Base-by-base conservation (phyloP, 2,329 filamentous ascomycete species). In the Alternaria sp. region DNA sequence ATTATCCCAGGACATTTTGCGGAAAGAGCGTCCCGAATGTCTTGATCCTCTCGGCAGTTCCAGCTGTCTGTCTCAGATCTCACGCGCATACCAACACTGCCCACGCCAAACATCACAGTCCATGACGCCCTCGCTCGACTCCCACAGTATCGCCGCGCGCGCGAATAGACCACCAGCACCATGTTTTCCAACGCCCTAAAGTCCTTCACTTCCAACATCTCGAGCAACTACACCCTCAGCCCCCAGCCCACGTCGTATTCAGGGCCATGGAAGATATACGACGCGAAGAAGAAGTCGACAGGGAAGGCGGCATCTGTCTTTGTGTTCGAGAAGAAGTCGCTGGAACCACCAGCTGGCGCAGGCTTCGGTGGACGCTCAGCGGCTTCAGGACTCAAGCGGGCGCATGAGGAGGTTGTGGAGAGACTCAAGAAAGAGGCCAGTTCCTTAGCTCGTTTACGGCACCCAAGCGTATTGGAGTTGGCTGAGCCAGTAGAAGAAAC, bases 401-500 rank as follows among this genome's bases (percentile, higher is more conserved):
- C 90, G 20, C 88, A 94, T 41, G 95, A 98, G 68, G 95, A 97
- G 80, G 93, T 97, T 3, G 86, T 97, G 50, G 95, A 98, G 76
- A 87, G 94, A 59, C 80, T 99, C 71, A 97, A 93, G 83, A 94
- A 94, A 77, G 96, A 98, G 80, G 96, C 94, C 2, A 92, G 92
- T 65, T 94, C 91, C 66, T 86, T 99, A 41, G 94, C 96, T 45
- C 90, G 93, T 65, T 83, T 99, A 68, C 88, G 96, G 25, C 96
- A 99, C 78, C 96, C 96, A 1, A 96, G 92, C 69, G 89, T 99
- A 57, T 85, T 99, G 49, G 96, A 99, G 78, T 86, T 99, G 37
- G 91, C 94, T 47, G 96, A 99, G 79, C 96, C 96, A 0, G 92
- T 98, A 7, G 96, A 99, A 79, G 96, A 99, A 68, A 98, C 93